Evolutionary conservation across 805 yeast genomes (phyloP).

Genomic region (Metschnikowia colocasiae): DNA sequence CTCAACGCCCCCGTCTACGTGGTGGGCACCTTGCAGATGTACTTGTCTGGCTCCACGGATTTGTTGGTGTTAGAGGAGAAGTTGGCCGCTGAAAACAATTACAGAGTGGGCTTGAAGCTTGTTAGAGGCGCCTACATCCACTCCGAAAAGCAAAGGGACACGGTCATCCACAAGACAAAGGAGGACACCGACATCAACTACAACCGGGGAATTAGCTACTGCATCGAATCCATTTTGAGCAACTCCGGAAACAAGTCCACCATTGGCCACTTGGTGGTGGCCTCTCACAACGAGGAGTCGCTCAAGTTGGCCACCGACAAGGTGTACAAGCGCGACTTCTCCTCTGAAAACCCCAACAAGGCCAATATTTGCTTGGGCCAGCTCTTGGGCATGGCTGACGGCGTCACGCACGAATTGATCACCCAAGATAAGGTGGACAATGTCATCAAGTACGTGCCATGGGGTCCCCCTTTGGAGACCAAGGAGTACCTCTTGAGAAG

Average conservation of each 20-base stretch:
- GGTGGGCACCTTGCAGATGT: constrained; percentile 92
- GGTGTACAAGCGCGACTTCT: constrained; percentile 27
- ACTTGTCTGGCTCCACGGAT: constrained; percentile 65
- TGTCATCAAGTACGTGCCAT: constrained; percentile 90
- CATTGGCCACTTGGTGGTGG: constrained; percentile 80
- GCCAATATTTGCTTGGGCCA: constrained; percentile 83
- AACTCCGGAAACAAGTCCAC: constrained; percentile 44
- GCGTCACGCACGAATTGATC: constrained; percentile 72
- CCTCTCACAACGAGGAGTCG: constrained; percentile 85
- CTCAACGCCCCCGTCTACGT: constrained; percentile 56
- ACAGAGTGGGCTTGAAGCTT: constrained; percentile 79
- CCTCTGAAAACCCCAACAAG: constrained; percentile 22
- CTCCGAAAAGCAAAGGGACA: constrained; percentile 68
- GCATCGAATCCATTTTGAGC: constrained; percentile 55
- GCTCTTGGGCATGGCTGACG: constrained; percentile 93
- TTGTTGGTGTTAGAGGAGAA: constrained; percentile 60
- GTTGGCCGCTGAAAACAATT: constrained; percentile 57
- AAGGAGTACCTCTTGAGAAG: constrained; percentile 86
- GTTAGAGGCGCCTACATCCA: constrained; percentile 97
- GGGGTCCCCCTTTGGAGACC: constrained; percentile 96
- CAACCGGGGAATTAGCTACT: constrained; percentile 61
- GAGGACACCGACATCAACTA: constrained; percentile 75
- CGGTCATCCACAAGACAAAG: constrained; percentile 72
- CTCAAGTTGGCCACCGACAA: constrained; percentile 64
- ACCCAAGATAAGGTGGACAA: constrained; percentile 61